Conservation (phyloP, 2,329 filamentous ascomycete species). For the Drechslerella coelobrocha region DNA sequence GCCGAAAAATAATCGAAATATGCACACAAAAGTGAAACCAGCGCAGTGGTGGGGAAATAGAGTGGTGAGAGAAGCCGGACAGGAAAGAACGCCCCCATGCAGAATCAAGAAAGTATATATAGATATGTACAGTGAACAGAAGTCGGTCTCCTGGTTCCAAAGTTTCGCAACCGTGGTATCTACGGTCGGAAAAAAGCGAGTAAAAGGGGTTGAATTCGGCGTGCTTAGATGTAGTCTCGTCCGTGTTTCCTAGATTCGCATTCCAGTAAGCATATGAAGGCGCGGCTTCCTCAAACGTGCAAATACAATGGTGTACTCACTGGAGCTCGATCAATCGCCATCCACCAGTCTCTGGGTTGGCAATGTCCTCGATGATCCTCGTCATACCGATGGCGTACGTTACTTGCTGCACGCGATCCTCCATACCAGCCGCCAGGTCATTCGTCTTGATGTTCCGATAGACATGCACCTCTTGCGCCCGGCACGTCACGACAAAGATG, state of each 20-base stretch:
- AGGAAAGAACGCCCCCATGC: conserved; percentile 38
- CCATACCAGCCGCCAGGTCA: conserved; percentile 93
- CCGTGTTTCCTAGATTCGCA: conserved; percentile 32
- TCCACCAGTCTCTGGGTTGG: conserved; percentile 92
- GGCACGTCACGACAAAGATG: conserved; percentile 95
- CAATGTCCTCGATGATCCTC: conserved; percentile 89
- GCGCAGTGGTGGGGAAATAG: conserved; percentile 13
- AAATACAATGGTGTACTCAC: conserved; percentile 49
- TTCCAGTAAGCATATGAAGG: not conserved
- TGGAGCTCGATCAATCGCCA: conserved; percentile 99
- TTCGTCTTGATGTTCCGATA: conserved; percentile 91
- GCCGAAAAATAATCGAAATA: not conserved
- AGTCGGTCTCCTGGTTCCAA: not conserved
- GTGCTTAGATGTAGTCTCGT: conserved; percentile 42
- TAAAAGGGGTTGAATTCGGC: not conserved
- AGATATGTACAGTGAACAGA: conserved; percentile 34
- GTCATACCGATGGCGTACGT: conserved; percentile 98
- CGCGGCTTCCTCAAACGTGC: not conserved
- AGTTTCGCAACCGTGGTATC: not conserved
- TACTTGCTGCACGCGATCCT: conserved; percentile 97
- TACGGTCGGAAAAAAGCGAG: not conserved
- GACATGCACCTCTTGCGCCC: conserved; percentile 96
- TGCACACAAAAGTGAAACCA: conserved; percentile 43
- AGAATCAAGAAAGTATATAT: conserved; percentile 11
- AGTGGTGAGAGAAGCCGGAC: conserved; percentile 40